Conservation (phyloP, 805 yeast genomes). For the Metschnikowia peoriensis region DNA sequence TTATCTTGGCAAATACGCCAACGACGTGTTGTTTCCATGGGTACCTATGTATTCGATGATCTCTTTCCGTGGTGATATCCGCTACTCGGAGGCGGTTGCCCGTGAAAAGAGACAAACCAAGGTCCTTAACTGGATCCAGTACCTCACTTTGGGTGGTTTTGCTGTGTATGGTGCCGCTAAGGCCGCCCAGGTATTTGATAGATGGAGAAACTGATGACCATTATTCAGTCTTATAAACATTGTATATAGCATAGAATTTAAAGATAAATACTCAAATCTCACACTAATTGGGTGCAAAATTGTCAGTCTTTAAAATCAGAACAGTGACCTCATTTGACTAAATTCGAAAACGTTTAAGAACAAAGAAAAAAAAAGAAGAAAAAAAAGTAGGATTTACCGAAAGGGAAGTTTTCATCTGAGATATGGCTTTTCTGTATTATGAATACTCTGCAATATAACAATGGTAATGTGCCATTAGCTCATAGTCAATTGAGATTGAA, state of each 20-base stretch:
- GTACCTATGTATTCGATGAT: conserved; percentile 91
- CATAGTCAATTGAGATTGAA: neutral
- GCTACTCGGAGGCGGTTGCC: conserved; percentile 66
- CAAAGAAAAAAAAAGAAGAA: no score
- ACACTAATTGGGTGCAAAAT: no score
- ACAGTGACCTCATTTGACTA: no score
- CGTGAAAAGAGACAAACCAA: conserved; percentile 53
- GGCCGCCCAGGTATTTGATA: conserved; percentile 12
- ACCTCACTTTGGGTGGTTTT: conserved; percentile 15
- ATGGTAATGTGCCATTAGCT: neutral
- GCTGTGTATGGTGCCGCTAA: conserved; percentile 13
- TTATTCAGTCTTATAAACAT: neutral
- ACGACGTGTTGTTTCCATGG: conserved; percentile 54
- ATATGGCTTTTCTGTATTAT: no score
- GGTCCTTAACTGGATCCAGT: conserved; percentile 40
- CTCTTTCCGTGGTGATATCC: conserved; percentile 79
- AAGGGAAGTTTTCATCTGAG: no score
- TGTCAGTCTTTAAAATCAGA: no score
- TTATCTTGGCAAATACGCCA: conserved; percentile 54
- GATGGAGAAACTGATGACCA: neutral
- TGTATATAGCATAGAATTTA: neutral
- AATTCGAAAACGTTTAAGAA: no score
- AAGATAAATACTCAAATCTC: neutral
- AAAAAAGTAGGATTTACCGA: no score
- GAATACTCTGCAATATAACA: neutral